Percentiles rank a stretch among this genome's conserved stretches.
These are phyloP conservation scores for Telopea speciosissima DNA, from an alignment of 177 flowering plant genomes.

Conservation along the genomic window DNA sequence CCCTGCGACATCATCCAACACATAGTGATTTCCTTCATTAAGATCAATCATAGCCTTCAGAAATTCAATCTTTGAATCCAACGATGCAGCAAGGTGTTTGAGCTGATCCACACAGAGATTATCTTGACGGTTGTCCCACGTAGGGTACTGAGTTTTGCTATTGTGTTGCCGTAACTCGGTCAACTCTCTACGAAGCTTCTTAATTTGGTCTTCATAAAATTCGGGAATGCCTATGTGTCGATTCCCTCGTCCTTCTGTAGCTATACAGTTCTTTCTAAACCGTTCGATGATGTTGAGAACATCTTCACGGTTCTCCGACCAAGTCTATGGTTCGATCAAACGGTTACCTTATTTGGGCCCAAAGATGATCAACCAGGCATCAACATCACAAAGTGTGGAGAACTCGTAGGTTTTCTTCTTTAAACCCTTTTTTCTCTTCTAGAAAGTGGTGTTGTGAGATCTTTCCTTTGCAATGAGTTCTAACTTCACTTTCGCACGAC, in stretches of 20 bases:
- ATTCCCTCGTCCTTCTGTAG: background rate
- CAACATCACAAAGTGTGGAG: slow-evolving; percentile 23
- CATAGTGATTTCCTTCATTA: background rate
- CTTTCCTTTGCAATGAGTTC: slow-evolving; percentile 22
- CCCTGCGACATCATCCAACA: no score
- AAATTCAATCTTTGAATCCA: slow-evolving; percentile 7
- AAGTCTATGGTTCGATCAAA: slow-evolving; percentile 5
- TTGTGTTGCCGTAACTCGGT: slow-evolving; percentile 3
- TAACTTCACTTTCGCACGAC: slow-evolving; percentile 21
- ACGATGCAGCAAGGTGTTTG: background rate
- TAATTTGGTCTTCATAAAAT: slow-evolving; percentile 3
- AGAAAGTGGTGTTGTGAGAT: slow-evolving; percentile 17
- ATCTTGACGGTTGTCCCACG: slow-evolving; percentile 15
- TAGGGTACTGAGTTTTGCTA: background rate
- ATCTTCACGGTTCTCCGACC: slow-evolving; percentile 16
- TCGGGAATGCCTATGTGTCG: background rate
- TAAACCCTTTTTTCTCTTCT: slow-evolving; percentile 28
- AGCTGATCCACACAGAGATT: slow-evolving; percentile 2
- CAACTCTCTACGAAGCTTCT: slow-evolving; percentile 12
- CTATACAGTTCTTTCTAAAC: background rate
- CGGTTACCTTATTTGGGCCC: slow-evolving; percentile 6
- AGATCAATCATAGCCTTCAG: background rate
- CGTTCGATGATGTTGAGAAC: slow-evolving; percentile 10
- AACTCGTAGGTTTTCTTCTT: slow-evolving; percentile 27
- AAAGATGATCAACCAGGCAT: slow-evolving; percentile 21